Conservation (phyloP, 805 yeast genomes). For the Komagataella kurtzmanii region DNA sequence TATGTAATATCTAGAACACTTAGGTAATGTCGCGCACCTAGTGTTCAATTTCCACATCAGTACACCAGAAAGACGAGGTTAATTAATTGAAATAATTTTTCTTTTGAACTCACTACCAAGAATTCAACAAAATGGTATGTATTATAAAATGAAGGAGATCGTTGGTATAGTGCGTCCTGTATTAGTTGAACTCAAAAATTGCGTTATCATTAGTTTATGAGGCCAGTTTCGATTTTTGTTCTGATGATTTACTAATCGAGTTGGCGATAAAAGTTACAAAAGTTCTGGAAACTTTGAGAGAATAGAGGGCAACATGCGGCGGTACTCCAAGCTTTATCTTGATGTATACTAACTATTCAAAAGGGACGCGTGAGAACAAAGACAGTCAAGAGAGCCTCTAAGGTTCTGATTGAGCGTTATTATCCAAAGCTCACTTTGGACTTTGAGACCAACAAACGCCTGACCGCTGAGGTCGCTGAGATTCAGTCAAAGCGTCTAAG, state of each 20-base stretch:
- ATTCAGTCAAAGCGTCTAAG: constrained; percentile 99
- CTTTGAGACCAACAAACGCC: constrained; percentile 99
- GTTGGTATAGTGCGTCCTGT: not conserved
- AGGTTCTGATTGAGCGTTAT: constrained; percentile 98
- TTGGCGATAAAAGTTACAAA: not conserved
- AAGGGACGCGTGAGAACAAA: constrained; percentile 99
- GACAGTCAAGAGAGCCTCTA: constrained; percentile 99
- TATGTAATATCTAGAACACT: not conserved
- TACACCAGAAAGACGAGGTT: not conserved
- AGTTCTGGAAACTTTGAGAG: not conserved
- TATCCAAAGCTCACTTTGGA: constrained; percentile 99
- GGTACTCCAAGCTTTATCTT: not conserved
- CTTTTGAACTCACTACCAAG: not conserved
- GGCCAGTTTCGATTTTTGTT: not conserved
- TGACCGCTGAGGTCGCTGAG: constrained; percentile 95
- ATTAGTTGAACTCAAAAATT: not conserved
- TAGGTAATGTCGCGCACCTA: not conserved
- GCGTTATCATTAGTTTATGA: not conserved
- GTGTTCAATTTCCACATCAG: not conserved
- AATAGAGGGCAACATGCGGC: not conserved
- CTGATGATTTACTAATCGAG: not conserved
- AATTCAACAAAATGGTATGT: not conserved
- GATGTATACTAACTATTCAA: constrained; percentile 11
- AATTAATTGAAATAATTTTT: too few species aligned
- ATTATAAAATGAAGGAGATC: not conserved